phyloP scores from a whole-genome alignment of 352 stramenopile genomes.

The Phytophthora sp. region DNA sequence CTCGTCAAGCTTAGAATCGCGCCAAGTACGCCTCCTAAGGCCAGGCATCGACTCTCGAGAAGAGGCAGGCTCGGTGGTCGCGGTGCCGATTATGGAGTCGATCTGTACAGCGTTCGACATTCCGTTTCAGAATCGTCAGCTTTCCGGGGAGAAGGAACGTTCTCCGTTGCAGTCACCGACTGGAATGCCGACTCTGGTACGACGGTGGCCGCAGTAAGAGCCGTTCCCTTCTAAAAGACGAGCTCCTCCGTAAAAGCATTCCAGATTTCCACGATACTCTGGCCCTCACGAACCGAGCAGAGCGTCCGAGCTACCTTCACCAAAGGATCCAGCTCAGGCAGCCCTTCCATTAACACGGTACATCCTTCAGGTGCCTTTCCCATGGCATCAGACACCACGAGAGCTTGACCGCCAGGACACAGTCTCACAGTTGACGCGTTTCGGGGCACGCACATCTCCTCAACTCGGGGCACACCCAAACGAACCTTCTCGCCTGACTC shows the following conservation, averaged over 20 bases:
- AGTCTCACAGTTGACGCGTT: background rate
- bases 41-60: no score
- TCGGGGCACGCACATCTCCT: background rate
- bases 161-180: no score
- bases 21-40: background rate
- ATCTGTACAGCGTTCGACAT: no score
- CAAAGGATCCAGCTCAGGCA: background rate
- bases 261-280: conserved; percentile 1
- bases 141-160: no score
- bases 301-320: background rate
- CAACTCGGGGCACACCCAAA: background rate
- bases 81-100: no score
- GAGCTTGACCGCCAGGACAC: background rate
- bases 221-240: background rate
- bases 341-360: background rate
- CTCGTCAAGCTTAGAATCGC: background rate
- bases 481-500: background rate
- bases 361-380: background rate
- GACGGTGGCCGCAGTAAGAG: background rate
- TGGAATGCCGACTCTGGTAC: background rate
- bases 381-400: background rate
- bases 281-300: background rate
- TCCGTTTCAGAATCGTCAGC: no score
- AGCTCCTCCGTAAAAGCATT: conserved; percentile 5
- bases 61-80: no score